Base-by-base conservation (phyloP, 2,329 filamentous ascomycete genomes). In the Aspergillus hortae region DNA sequence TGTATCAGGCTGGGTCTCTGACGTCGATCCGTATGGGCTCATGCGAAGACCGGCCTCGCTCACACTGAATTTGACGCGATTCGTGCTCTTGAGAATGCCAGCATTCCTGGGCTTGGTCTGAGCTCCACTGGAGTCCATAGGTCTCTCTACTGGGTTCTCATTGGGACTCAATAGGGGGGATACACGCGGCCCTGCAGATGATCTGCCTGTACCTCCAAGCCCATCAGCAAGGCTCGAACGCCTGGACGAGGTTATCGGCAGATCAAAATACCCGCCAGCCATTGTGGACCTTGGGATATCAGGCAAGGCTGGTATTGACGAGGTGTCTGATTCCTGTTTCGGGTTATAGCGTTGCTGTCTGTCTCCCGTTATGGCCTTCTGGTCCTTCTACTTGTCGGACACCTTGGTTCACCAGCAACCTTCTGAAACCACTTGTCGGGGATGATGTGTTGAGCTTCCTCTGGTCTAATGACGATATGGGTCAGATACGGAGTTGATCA, bases 101-200 rank as follows among this genome's bases (percentile, higher is more conserved):
- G 63, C 69, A 72, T 71, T 72, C 69, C 65, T 61, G 56, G 62
- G 55, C 59, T 53, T 69, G 57, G 58, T 59, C 61, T 65, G 68
- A 56, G 61, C 61, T 47, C 55, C 62, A 49, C 49, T 60, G 40
- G 60, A 51, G 46, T 63, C 63, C 44, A 49, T 45, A 38, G 56
- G 55, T 23, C 55, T 53, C 43, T 59, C 58, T 43, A 56, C 52
- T 25, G 49, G 44, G 54, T 47, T 56, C 54, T 66, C 63, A 63
- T 60, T 64, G 55, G 62, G 56, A 32, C 49, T 56, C 15, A 54
- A 49, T 12, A 56, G 54, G 51, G 61, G 56, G 32, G 64, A 64
- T 55, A 59, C 60, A 61, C 58, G 58, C 57, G 60, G 60, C 54
- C 57, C 56, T 60, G 60, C 48, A 50, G 59, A 56, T 46, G 57